Conservation (phyloP, 176 grass and related monocot genomes). For the Thinopyrum elongatum region DNA sequence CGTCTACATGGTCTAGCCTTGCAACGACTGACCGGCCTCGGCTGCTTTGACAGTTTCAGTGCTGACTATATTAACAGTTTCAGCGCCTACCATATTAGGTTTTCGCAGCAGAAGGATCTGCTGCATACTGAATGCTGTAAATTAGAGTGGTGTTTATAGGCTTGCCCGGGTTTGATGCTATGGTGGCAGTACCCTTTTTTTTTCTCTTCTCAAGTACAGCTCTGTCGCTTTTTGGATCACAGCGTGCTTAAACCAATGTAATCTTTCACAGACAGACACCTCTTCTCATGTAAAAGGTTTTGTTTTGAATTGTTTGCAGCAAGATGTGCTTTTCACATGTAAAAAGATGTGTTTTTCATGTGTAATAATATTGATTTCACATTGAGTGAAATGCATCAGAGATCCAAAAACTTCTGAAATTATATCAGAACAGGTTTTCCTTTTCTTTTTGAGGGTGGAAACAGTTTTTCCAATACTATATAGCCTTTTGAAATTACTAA, state of each 20-base stretch:
- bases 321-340: not conserved
- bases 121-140: not conserved
- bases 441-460: too few relatives aligned
- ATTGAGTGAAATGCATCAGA: not conserved
- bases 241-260: not conserved
- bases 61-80: not conserved
- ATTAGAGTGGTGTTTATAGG: not conserved
- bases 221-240: not conserved
- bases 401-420: not conserved
- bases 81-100: not conserved
- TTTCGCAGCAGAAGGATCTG: not conserved
- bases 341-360: not conserved
- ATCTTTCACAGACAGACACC: not conserved
- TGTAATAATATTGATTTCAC: not conserved
- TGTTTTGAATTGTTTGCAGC: not conserved
- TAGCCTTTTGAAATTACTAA: not conserved
- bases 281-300: not conserved
- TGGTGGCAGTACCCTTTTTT: not conserved
- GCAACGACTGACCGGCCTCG: not conserved
- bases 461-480: not conserved
- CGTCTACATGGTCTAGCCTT: conserved; percentile 56
- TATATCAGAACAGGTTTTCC: not conserved
- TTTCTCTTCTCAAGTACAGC: not conserved
- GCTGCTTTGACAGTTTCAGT: not conserved
- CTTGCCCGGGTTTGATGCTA: not conserved